Percentiles rank a stretch among this genome's conserved stretches.
These are phyloP conservation scores for Murraya koenigii DNA, from an alignment of 345 rosid genomes.

Conservation along the genomic window DNA sequence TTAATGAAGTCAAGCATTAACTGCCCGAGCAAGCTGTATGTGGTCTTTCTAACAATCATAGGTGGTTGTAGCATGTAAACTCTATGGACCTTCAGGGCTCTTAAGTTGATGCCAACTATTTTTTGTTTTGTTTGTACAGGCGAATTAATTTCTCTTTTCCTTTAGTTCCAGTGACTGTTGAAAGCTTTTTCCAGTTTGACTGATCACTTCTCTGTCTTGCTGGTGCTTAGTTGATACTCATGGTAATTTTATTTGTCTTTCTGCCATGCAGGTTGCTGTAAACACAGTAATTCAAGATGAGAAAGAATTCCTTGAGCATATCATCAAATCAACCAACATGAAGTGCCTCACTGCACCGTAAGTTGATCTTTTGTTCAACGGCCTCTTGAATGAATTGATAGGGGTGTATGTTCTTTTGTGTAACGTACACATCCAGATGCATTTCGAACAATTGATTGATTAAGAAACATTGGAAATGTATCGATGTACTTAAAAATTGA, in stretches of 20 bases:
- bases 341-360: constrained; percentile 80
- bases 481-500: background rate
- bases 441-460: background rate
- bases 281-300: constrained; percentile 66
- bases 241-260: background rate
- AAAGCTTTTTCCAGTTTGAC: constrained; percentile 5
- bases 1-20: background rate
- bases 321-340: constrained; percentile 76
- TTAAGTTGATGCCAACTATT: background rate
- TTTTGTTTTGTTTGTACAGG: background rate
- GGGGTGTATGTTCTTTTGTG: background rate
- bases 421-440: background rate
- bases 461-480: background rate
- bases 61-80: background rate
- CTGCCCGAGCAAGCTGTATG: background rate
- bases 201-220: background rate
- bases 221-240: background rate
- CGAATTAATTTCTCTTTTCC: background rate
- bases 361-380: constrained; percentile 18
- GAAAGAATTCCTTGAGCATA: constrained; percentile 68
- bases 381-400: background rate
- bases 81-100: no score
- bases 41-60: background rate
- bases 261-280: constrained; percentile 63
- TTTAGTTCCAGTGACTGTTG: background rate